Percentiles rank a stretch among this genome's conserved stretches.
Evolutionary conservation across 192 early-diverging fungal species (phyloP).

Genomic region (Backusella morwellensis): DNA sequence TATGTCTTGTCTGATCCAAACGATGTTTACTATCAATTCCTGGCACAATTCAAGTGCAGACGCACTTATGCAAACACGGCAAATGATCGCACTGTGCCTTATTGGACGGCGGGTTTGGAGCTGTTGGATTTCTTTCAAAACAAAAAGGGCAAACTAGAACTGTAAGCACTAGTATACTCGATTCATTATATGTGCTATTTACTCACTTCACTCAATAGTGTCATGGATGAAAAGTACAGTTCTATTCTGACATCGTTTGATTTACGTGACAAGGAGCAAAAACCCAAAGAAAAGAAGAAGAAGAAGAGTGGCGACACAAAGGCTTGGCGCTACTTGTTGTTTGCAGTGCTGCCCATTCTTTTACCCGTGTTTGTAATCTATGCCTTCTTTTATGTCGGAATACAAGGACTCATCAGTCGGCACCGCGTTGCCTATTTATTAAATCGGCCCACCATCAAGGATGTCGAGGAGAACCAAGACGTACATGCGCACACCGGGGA

Average conservation of each 20-base stretch:
- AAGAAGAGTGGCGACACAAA: neutral
- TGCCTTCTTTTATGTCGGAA: constrained; percentile 27
- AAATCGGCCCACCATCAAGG: neutral
- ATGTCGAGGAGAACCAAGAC: neutral
- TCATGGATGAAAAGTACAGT: neutral
- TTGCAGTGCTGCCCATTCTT: neutral
- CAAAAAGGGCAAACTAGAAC: constrained; percentile 28
- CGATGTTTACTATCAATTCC: constrained; percentile 25
- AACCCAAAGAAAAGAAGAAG: neutral
- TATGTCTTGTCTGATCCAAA: constrained; percentile 42
- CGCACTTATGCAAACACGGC: constrained; percentile 47
- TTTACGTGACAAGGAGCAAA: neutral
- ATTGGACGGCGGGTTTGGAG: constrained; percentile 60
- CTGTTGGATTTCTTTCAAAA: constrained; percentile 44
- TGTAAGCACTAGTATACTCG: constrained; percentile 33
- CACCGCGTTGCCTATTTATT: neutral
- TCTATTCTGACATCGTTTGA: neutral
- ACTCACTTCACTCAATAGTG: neutral
- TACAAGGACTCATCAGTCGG: constrained; percentile 43
- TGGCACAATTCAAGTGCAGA: constrained; percentile 42
- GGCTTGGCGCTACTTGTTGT: neutral
- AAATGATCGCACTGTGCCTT: constrained; percentile 56
- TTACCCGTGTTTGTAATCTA: neutral
- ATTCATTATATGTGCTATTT: neutral
- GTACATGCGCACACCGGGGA: neutral